A percentile compares a stretch with the other conserved stretches of the same genome.
Evolutionary conservation across 2,329 filamentous ascomycete genomes (phyloP).

Genomic region (Aspergillus sp.): DNA sequence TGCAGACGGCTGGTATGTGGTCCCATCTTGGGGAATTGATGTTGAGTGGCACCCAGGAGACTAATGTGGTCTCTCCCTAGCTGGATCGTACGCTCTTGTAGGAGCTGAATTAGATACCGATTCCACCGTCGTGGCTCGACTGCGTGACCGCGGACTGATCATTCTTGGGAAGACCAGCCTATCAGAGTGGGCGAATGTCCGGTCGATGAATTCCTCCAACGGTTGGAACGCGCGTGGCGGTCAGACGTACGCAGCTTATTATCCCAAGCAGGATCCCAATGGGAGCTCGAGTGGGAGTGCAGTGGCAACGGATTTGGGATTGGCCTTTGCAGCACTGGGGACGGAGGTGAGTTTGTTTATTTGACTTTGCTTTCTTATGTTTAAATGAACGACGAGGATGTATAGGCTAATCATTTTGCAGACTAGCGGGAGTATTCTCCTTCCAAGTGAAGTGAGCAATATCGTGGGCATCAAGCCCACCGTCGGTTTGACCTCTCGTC

Average conservation of each 20-base stretch:
- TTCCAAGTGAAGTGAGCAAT: conserved; percentile 56
- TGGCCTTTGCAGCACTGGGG: conserved; percentile 60
- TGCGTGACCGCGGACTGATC: conserved; percentile 61
- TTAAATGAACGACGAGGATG: background rate
- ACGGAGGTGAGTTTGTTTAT: conserved; percentile 51
- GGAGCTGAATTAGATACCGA: conserved; percentile 59
- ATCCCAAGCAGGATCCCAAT: conserved; percentile 59
- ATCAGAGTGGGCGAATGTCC: conserved; percentile 64
- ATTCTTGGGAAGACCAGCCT: conserved; percentile 67
- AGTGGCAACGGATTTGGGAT: conserved; percentile 59
- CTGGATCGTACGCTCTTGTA: conserved; percentile 63
- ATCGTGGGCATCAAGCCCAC: conserved; percentile 68
- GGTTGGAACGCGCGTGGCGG: conserved; percentile 67
- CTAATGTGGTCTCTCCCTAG: conserved; percentile 20
- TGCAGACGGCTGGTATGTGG: conserved; percentile 56
- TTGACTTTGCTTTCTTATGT: background rate
- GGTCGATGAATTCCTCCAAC: conserved; percentile 54
- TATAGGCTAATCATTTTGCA: conserved; percentile 18
- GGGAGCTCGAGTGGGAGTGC: conserved; percentile 64
- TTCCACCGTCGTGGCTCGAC: conserved; percentile 58
- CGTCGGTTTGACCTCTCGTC: conserved; percentile 60
- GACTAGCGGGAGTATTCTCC: conserved; percentile 64
- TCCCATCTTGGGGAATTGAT: background rate
- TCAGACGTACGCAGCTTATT: conserved; percentile 62
- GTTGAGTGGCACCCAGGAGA: background rate